Base-by-base conservation (phyloP, 2,329 filamentous ascomycete genomes). In the Chrysoporthe deuterocubensis region DNA sequence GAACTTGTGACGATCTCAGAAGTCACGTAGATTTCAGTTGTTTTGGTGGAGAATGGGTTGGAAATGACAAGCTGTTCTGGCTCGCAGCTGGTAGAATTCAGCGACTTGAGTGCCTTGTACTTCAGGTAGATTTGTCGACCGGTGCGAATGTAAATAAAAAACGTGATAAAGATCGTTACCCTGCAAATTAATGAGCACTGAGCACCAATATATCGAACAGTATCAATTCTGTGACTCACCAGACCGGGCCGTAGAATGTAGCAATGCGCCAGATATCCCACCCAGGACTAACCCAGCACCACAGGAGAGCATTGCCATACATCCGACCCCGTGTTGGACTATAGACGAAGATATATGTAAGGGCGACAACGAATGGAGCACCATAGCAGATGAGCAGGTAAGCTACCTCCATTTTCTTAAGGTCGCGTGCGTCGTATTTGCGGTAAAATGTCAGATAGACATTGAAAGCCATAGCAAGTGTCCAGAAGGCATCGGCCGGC, bases 361-460 rank as follows among this genome's bases (percentile, higher is more conserved):
- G 77, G 0, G 91, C 88, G 2, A 92, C 88, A 13, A 93, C 76
- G 32, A 92, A 87, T 0, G 92, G 91, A 2, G 92, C 69, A 0
- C 92, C 92, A 70, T 96, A 96, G 75, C 91, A 93, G 66, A 83
- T 75, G 1, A 89, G 43, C 1, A 93, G 76, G 71, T 96, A 96
- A 67, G 85, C 88, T 61, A 89, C 85, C 75, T 96, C 93, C 75
- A 95, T 84, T 56, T 78, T 82, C 14, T 87, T 87, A 16, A 96
- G 81, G 64, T 86, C 84, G 3, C 83, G 78, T 1, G 89, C 87
- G 68, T 91, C 87, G 72, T 89, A 94, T 71, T 91, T 91, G 73
- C 83, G 84, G 77, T 93, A 94, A 74, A 96, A 93, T 0, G 92
- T 94, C 18, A 95, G 79, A 76, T 93, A 93, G 63, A 96, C 92